Percentiles rank a stretch among this genome's conserved stretches.
Evolutionary conservation across 805 yeast genomes (phyloP).

Genomic region (Ogataea naganishii): DNA sequence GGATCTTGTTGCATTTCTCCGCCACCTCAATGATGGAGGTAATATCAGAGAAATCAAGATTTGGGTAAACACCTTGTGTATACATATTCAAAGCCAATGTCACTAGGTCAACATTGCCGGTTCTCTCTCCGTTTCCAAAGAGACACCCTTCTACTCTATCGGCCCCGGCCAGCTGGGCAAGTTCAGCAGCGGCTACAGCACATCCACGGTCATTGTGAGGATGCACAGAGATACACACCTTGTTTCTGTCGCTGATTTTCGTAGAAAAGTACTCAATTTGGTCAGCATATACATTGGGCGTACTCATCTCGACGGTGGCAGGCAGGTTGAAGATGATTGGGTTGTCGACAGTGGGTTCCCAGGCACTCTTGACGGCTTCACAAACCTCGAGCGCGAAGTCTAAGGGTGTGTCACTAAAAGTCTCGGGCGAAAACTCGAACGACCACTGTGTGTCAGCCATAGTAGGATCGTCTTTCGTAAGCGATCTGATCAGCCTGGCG

Average conservation of each 20-base stretch:
- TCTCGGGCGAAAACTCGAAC: conserved; percentile 76
- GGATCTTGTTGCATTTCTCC: conserved; percentile 75
- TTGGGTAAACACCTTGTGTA: conserved; percentile 70
- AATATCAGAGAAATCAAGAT: conserved; percentile 64
- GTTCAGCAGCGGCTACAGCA: conserved; percentile 83
- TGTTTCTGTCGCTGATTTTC: conserved; percentile 56
- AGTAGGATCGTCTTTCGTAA: conserved; percentile 62
- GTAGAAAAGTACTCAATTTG: conserved; percentile 70
- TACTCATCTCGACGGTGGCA: conserved; percentile 76
- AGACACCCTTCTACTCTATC: conserved; percentile 82
- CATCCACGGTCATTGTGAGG: conserved; percentile 85
- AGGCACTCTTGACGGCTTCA: conserved; percentile 66
- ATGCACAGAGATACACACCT: conserved; percentile 66
- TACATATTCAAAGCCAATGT: conserved; percentile 70
- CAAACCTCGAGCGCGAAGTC: conserved; percentile 59
- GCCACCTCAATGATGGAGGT: conserved; percentile 59
- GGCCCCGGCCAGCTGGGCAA: conserved; percentile 80
- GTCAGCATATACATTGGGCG: conserved; percentile 79
- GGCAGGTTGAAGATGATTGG: conserved; percentile 79
- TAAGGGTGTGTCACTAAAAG: conserved; percentile 62
- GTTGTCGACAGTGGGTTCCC: conserved; percentile 57
- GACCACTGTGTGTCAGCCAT: conserved; percentile 53
- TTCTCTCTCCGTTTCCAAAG: conserved; percentile 82
- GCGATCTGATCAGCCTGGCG: conserved; percentile 49
- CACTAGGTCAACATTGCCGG: conserved; percentile 79